phyloP scores from a whole-genome alignment of 2,329 filamentous ascomycete species.

The Aureobasidium sp. region DNA sequence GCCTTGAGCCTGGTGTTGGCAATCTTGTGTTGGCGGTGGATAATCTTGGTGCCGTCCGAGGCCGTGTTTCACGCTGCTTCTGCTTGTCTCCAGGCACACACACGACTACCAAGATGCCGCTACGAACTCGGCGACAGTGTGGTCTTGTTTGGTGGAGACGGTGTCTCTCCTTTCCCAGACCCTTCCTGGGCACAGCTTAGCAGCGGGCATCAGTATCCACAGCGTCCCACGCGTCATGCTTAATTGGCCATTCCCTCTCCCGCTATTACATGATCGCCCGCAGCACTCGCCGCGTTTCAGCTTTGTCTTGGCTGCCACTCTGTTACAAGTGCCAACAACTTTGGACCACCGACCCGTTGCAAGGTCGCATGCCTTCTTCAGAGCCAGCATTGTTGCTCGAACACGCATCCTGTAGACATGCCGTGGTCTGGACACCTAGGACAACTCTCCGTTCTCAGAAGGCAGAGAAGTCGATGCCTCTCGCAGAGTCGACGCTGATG shows the following conservation, averaged over 20 bases:
- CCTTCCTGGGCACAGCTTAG: neutral
- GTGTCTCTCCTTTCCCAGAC: neutral
- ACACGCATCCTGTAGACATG: neutral
- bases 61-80: neutral
- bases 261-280: neutral
- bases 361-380: neutral
- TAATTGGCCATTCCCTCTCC: neutral
- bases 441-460: no score
- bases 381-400: neutral
- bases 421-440: neutral
- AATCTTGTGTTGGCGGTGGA: neutral
- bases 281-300: constrained; percentile 6
- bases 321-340: neutral
- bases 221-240: constrained; percentile 5
- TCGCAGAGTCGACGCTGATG: neutral
- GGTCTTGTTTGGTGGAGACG: neutral
- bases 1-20: neutral
- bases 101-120: neutral
- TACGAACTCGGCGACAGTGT: neutral
- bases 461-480: neutral
- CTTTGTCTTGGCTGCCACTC: neutral
- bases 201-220: neutral
- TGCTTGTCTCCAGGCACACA: neutral
- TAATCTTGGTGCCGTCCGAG: neutral
- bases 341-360: neutral